phyloP scores from a whole-genome alignment of 2,329 filamentous ascomycete genomes.

The Xylariaceae sp. region DNA sequence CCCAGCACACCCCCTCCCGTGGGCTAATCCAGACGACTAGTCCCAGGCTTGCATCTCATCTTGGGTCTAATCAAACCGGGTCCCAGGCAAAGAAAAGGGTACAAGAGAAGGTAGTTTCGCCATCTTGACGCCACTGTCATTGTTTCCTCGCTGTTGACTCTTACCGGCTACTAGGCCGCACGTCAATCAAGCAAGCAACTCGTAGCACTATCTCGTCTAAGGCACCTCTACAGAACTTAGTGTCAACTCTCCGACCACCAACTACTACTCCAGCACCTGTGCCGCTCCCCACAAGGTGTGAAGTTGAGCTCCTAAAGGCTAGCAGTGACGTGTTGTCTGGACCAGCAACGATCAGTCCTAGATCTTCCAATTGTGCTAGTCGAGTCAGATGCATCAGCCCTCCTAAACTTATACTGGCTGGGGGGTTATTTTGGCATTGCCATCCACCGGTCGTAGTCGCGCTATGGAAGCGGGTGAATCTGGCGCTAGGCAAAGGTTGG shows the following conservation, averaged over 20 bases:
- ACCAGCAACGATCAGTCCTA: slow-evolving; percentile 15
- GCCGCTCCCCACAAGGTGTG: slow-evolving; percentile 5
- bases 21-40: slow-evolving; percentile 18
- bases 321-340: slow-evolving; percentile 13
- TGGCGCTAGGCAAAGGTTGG: slow-evolving; percentile 35
- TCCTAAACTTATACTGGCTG: slow-evolving; percentile 28
- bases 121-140: slow-evolving; percentile 25
- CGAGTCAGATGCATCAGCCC: slow-evolving; percentile 33
- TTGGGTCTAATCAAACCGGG: slow-evolving; percentile 24
- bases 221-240: slow-evolving; percentile 19
- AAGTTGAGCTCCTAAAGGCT: slow-evolving; percentile 3
- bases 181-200: slow-evolving; percentile 17
- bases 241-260: slow-evolving; percentile 13
- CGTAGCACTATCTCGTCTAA: slow-evolving; percentile 13
- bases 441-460: slow-evolving; percentile 30
- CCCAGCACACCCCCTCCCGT: slow-evolving; percentile 17
- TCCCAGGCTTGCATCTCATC: slow-evolving; percentile 13
- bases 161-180: slow-evolving; percentile 21
- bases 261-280: slow-evolving; percentile 2
- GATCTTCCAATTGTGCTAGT: slow-evolving; percentile 16
- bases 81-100: slow-evolving; percentile 14
- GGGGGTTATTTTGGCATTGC: slow-evolving; percentile 31
- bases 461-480: slow-evolving; percentile 36
- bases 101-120: slow-evolving; percentile 23
- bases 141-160: slow-evolving; percentile 16